Percentiles rank a stretch among this genome's conserved stretches.
Conservation (phyloP, 352 stramenopile species). For the Thraustochytrium sp. region DNA sequence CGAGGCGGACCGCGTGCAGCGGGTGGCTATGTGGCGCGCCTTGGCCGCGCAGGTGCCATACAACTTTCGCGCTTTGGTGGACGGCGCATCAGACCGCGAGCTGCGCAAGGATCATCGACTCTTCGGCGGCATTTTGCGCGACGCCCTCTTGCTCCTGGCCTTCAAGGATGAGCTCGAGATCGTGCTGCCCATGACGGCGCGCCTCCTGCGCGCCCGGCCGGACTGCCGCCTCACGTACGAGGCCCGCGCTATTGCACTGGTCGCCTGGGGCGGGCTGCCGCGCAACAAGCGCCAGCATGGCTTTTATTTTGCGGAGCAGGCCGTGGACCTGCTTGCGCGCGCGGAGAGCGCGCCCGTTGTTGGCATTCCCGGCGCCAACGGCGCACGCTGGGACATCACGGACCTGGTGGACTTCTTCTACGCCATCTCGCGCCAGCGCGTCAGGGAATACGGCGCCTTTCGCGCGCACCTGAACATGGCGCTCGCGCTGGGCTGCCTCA, state of each 20-base stretch:
- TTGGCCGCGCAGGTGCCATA: not conserved
- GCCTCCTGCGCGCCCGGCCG: not conserved
- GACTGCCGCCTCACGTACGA: not conserved
- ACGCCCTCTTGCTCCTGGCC: not conserved
- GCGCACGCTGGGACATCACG: not conserved
- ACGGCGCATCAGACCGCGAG: not conserved
- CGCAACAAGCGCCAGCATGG: not conserved
- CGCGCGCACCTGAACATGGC: not conserved
- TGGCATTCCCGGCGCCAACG: not conserved
- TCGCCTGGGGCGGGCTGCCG: not conserved
- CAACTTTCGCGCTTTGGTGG: not conserved
- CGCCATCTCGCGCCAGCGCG: not conserved
- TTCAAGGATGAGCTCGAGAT: not conserved
- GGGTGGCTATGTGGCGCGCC: not conserved
- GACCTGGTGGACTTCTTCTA: not conserved
- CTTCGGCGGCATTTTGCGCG: not conserved
- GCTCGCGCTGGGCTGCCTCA: not conserved
- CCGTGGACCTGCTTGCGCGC: not conserved
- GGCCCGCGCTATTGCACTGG: not conserved
- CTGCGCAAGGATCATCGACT: not conserved
- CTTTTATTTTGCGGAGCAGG: conserved; percentile 1
- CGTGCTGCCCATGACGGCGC: not conserved
- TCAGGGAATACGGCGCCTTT: not conserved
- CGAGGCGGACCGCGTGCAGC: not conserved
- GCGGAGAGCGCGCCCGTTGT: not conserved